phyloP scores from a whole-genome alignment of 2,329 filamentous ascomycete species.

The Didymella arachidicola region DNA sequence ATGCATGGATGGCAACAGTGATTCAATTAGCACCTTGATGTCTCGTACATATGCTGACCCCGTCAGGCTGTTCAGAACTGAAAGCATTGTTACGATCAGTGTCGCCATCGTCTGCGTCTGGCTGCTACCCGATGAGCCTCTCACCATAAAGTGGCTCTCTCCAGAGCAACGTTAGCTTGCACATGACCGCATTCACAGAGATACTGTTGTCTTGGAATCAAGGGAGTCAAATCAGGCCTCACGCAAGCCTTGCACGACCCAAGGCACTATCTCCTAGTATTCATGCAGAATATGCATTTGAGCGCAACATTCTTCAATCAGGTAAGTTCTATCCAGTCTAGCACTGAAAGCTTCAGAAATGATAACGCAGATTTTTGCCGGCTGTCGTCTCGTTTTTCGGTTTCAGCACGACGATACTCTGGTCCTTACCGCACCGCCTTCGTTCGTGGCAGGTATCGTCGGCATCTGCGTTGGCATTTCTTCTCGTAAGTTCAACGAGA shows the following conservation, averaged over 20 bases:
- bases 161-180: conserved; percentile 53
- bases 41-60: background rate
- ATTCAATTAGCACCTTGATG: background rate
- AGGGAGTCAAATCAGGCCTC: conserved; percentile 57
- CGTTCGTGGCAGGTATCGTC: conserved; percentile 32
- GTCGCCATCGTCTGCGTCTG: conserved; percentile 46
- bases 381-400: conserved; percentile 60
- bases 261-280: conserved; percentile 61
- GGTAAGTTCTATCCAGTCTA: conserved; percentile 1
- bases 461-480: conserved; percentile 45
- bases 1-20: conserved; percentile 30
- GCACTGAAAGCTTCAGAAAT: background rate
- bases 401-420: conserved; percentile 61
- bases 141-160: conserved; percentile 55
- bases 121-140: conserved; percentile 49
- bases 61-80: conserved; percentile 31
- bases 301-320: conserved; percentile 56
- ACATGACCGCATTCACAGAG: conserved; percentile 49
- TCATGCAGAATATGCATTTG: conserved; percentile 65
- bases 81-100: conserved; percentile 37
- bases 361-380: conserved; percentile 50
- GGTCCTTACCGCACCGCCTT: conserved; percentile 54
- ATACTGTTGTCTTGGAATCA: conserved; percentile 57
- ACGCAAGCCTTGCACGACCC: conserved; percentile 60
- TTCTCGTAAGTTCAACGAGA: conserved; percentile 52